Base-by-base conservation (phyloP, 176 grass and related monocot species). In the Oryza rufipogon region DNA sequence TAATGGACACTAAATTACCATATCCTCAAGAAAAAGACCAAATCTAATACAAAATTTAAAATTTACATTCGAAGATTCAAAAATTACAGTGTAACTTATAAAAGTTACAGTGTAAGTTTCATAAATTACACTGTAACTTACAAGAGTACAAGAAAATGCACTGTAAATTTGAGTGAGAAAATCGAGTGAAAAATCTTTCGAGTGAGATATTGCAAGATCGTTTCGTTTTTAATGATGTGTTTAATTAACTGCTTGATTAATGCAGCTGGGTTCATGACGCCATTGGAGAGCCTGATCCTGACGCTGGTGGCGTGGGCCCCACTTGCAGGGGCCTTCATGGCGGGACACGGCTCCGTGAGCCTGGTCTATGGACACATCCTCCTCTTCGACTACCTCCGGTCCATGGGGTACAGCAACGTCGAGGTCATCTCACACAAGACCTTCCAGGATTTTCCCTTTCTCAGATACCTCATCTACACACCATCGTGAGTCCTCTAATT, bases 401-500 rank as follows among this genome's bases (percentile, higher is more conserved):
- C 91, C 83, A 88, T 98, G 93, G 96, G 93, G 39, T 92, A 98
- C 77, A 90, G 91, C 87, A 98, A 98, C 86, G 96, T 98, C 52
- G 96, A 98, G 89, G 78, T 98, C 69, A 48, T 98, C 22, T 83
- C 91, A 3, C 81, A 91, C 82, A 67, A n/a, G 83, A 5, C 74
- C 1, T 95, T 95, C 46, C 66, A 80, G 65, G 82, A 80, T 26
- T 69, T 85, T 10, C 91, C 96, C 4, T 4, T 70, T 0, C 85
- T 98, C 79, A 87, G 81, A 87, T 98, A 98, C 91, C 69, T 98
- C 86, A 73, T 98, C 85, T 95, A 98, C 84, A 92, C 93, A 25
- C 93, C 96, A 0, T 88, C 93, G 96, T 95, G 84, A 85, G 87
- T 77, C 14, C 2, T 15, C n/a, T 10, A 9, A 22, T 9, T 28